Base-by-base conservation (phyloP, 257 asterid genomes). In the Solanum tacnaense region DNA sequence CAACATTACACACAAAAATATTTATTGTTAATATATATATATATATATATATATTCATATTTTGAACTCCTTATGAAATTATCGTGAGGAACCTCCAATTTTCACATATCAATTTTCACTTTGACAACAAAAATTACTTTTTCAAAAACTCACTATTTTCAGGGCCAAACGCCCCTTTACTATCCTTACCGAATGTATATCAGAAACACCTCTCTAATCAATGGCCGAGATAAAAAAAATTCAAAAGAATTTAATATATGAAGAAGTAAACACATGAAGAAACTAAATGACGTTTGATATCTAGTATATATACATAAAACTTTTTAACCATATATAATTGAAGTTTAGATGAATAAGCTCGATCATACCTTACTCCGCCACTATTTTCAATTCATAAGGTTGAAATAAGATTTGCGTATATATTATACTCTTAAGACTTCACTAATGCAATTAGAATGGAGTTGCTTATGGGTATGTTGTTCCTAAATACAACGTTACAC, bases 331-430 rank as follows among this genome's bases (percentile, higher is more conserved):
- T 25, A 1, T 65, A 65, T 11, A 25, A 62, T 2, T 9, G 15
- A 65, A 25, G 0, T 62, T 23, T 0, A 62, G 3, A 60, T 60
- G 1, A 23, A 62, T 5, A 44, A 1, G 0, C 0, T 62, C 3
- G 31, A 62, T 62, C 0, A 5, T 62, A n/a, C 0, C 7, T 62
- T 0, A n/a, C 31, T 62, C 16, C 1, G 4, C 3, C 1, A 13
- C 4, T 25, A 2, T 65, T 1, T n/a, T 0, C 25, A 23, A 23
- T 56, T 0, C 29, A 2, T 9, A 60, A 60, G 0, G 3, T 65
- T n/a, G 2, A n/a, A 5, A 11, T 65, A 65, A n/a, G 7, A 65
- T 65, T 0, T 65, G 8, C 4, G 1, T 62, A 65, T 11, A 2
- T 5, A 10, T 5, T 10, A 2, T 11, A 65, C 4, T 65, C 16